Conservation (phyloP, 768 basidiomycete species). For the Naganishia vaughanmartiniae region DNA sequence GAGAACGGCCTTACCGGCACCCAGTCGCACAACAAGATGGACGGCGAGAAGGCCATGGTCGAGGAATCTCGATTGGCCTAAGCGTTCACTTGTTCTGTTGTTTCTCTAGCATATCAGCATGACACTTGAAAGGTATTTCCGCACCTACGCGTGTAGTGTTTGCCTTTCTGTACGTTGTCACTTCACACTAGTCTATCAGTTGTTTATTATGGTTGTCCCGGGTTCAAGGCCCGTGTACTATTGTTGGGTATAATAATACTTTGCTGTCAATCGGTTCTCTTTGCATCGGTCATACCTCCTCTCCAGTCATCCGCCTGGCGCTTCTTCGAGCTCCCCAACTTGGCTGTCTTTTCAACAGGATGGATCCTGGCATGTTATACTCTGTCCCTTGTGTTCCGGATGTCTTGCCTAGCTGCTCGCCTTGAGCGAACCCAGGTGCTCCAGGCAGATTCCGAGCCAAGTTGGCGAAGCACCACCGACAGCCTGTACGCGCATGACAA, state of each 20-base stretch:
- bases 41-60: background rate
- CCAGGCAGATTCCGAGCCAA: too few species aligned
- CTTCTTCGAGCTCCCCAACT: too few species aligned
- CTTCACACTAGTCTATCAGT: background rate
- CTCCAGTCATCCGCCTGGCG: too few species aligned
- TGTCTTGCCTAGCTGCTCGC: too few species aligned
- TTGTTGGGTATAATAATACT: slow-evolving; percentile 7
- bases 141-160: slow-evolving; percentile 6
- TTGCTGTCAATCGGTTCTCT: too few species aligned
- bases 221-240: slow-evolving; percentile 9
- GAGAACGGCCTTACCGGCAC: slow-evolving; percentile 1
- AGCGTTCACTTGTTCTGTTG: background rate
- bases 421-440: too few species aligned
- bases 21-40: background rate
- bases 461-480: too few species aligned
- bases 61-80: slow-evolving; percentile 7
- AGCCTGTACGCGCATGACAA: too few species aligned
- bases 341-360: too few species aligned
- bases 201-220: slow-evolving; percentile 9
- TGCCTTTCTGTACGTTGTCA: background rate
- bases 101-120: slow-evolving; percentile 26
- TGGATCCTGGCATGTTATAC: too few species aligned
- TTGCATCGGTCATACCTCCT: too few species aligned
- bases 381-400: too few species aligned
- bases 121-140: background rate